A percentile compares a stretch with the other conserved stretches of the same genome.
These are phyloP conservation scores for Theileria luwenshuni DNA, from an alignment of 169 alveolate species.

Conservation along the genomic window DNA sequence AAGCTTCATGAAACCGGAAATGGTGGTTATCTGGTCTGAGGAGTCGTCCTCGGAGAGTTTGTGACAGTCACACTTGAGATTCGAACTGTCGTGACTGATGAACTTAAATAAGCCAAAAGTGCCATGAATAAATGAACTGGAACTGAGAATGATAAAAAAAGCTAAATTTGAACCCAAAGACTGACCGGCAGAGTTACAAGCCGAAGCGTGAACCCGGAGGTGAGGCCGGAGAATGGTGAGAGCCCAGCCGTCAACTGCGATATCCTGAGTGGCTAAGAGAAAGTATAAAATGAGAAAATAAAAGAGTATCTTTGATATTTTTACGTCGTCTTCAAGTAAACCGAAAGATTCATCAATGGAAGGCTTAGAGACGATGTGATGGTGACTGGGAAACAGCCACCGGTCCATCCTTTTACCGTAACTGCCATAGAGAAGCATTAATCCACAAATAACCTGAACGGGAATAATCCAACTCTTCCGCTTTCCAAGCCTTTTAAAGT, in stretches of 20 bases:
- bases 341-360: not conserved
- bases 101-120: conserved; percentile 43
- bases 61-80: not conserved
- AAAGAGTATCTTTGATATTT: conserved; percentile 27
- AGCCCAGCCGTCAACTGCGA: conserved; percentile 97
- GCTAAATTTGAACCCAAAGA: conserved; percentile 80
- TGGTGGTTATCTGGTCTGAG: conserved; percentile 45
- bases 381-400: conserved; percentile 70
- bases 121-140: conserved; percentile 42
- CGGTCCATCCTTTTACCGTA: conserved; percentile 42
- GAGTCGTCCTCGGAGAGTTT: conserved; percentile 29
- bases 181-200: conserved; percentile 84
- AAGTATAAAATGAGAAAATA: conserved; percentile 73
- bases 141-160: conserved; percentile 75
- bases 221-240: conserved; percentile 81
- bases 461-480: conserved; percentile 93
- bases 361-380: not conserved
- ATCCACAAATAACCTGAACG: conserved; percentile 68
- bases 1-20: conserved; percentile 34
- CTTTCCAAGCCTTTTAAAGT: conserved; percentile 82
- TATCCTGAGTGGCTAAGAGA: conserved; percentile 91
- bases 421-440: conserved; percentile 65
- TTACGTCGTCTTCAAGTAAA: not conserved
- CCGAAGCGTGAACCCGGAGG: conserved; percentile 73
- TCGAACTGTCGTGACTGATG: conserved; percentile 28